phyloP scores from a whole-genome alignment of 352 stramenopile species.

The Thalassiosira mediterranea region DNA sequence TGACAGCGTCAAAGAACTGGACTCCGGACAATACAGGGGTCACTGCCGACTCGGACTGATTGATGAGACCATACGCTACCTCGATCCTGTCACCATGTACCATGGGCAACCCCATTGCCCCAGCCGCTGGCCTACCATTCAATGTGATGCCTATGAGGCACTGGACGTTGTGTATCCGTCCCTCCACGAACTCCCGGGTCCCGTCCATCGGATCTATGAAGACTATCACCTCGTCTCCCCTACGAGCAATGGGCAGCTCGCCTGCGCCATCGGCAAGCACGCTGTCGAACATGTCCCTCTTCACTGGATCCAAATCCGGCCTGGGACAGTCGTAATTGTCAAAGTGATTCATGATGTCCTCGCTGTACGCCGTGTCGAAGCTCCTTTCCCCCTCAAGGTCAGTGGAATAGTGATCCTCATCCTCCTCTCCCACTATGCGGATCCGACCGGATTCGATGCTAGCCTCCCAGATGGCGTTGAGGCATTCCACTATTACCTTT shows the following conservation, averaged over 20 bases:
- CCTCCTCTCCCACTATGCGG: constrained; percentile 81
- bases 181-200: constrained; percentile 81
- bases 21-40: background rate
- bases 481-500: constrained; percentile 54
- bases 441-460: constrained; percentile 31
- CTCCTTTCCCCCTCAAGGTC: background rate
- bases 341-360: constrained; percentile 18
- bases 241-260: constrained; percentile 9
- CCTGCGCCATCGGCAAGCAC: background rate
- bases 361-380: background rate
- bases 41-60: background rate
- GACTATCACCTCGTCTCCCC: constrained; percentile 59
- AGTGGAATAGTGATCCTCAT: constrained; percentile 42
- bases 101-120: constrained; percentile 74
- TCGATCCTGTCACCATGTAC: constrained; percentile 27
- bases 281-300: background rate
- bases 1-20: too few relatives aligned
- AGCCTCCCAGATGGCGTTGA: constrained; percentile 45
- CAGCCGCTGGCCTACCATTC: constrained; percentile 51
- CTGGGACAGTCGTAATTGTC: background rate
- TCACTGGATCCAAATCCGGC: constrained; percentile 3
- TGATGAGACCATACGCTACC: constrained; percentile 30
- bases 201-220: constrained; percentile 83
- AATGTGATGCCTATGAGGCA: constrained; percentile 72
- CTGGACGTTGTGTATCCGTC: constrained; percentile 69